Evolutionary conservation across 2,329 filamentous ascomycete species (phyloP), one percentile per base, ranked within the genome.

Genomic region (Trichoderma asperellum): DNA sequence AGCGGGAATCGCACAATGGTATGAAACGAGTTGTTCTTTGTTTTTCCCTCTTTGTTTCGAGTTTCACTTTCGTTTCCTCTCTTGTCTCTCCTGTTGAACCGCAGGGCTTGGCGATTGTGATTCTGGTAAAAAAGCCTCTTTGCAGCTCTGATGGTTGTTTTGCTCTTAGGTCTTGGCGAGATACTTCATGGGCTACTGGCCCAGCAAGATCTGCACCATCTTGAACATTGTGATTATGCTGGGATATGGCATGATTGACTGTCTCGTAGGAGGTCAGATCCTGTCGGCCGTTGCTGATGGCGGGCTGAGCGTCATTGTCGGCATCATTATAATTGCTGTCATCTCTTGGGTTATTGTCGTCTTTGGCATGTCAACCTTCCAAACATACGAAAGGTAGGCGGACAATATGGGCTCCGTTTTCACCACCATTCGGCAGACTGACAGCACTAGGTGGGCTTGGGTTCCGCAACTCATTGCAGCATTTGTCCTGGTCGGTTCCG

Each of bases 1-100:
- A 93, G 93, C 73, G 92, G 92, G 4, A 83, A 94, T 72, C 87
- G 92, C 67, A 92, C 94, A 76, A 93, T 94, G 89, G 90, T 79
- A 21, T 67, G 73, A 65, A 65, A 18, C 1, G 18, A 4, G 29
- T n/a, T 67, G n/a, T 6, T 37, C 6, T 29, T 24, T 58, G 5
- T 52, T 18, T 4, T 4, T 2, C 32, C 32, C 32, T 32, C 5
- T 32, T 14, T 40, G 14, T 18, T 40, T 40, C 0, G 14, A 18
- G 37, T 40, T 40, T 40, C 37, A 18, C 5, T 6, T 43, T 10
- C 24, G 24, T 43, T 5, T n/a, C 32, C 8, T 43, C 40, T n/a
- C 18, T 43, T 43, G 1, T 7, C 2, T 32, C 4, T 40, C 37
- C 4, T 24, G 24, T 35, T 40, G 4, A 40, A 12, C 3, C 12